Conservation (phyloP, 2,329 filamentous ascomycete genomes). For the Aspergillus sp. region DNA sequence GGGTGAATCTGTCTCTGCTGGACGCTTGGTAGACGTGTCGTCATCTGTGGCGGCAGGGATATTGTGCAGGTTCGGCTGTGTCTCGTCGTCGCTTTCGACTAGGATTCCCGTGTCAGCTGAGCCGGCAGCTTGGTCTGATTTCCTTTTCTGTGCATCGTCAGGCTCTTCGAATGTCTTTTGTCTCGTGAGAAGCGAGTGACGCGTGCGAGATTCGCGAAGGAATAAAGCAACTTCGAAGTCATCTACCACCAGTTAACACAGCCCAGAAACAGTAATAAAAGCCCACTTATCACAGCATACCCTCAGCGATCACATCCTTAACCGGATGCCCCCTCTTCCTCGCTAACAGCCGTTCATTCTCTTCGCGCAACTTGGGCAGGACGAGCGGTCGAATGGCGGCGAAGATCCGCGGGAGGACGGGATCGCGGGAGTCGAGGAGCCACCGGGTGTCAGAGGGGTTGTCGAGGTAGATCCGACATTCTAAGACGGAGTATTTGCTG, state of each 20-base stretch:
- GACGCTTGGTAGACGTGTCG: slow-evolving; percentile 5
- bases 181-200: slow-evolving; percentile 80
- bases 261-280: slow-evolving; percentile 5
- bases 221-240: slow-evolving; percentile 96
- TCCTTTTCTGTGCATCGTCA: slow-evolving; percentile 25
- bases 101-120: slow-evolving; percentile 36
- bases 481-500: slow-evolving; percentile 88
- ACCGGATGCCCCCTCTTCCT: slow-evolving; percentile 74
- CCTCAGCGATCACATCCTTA: slow-evolving; percentile 79
- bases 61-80: slow-evolving; percentile 45
- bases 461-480: slow-evolving; percentile 92
- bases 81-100: slow-evolving; percentile 55
- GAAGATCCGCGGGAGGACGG: slow-evolving; percentile 75
- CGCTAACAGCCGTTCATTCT: slow-evolving; percentile 55
- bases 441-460: slow-evolving; percentile 74
- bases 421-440: slow-evolving; percentile 73
- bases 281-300: slow-evolving; percentile 38
- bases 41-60: slow-evolving; percentile 44
- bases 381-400: slow-evolving; percentile 78
- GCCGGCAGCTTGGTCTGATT: neutral
- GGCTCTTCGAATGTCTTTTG: slow-evolving; percentile 66
- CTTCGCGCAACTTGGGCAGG: slow-evolving; percentile 83
- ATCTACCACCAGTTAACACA: slow-evolving; percentile 47
- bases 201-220: slow-evolving; percentile 74
- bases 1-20: slow-evolving; percentile 11